A percentile compares a stretch with the other conserved stretches of the same genome.
phyloP scores from a whole-genome alignment of 2,329 filamentous ascomycete genomes.

The Sarocladium kiliense region DNA sequence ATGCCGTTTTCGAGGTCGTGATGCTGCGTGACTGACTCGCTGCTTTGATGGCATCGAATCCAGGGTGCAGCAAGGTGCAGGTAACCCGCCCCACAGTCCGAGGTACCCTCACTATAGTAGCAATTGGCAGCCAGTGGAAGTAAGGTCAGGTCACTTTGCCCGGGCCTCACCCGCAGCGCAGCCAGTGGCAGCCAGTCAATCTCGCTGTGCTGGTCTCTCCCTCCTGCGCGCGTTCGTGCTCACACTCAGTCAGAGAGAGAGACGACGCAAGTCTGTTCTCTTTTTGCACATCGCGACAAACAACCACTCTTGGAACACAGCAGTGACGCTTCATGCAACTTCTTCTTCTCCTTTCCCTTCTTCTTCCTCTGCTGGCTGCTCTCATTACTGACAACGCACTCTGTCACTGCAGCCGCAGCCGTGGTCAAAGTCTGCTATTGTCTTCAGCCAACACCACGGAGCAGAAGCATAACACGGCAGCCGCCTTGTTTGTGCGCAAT shows the following conservation, averaged over 20 bases:
- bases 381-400: neutral
- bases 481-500: neutral
- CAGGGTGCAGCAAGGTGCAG: neutral
- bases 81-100: neutral
- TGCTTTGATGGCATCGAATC: neutral
- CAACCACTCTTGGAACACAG: neutral
- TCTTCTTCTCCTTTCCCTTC: neutral
- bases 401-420: neutral
- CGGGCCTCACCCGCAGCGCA: slow-evolving; percentile 4
- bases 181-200: neutral
- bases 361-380: neutral
- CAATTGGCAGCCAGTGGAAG: neutral
- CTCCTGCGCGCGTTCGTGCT: neutral
- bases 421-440: neutral
- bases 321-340: neutral
- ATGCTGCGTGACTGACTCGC: neutral
- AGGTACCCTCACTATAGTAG: neutral
- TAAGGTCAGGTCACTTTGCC: neutral
- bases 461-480: neutral
- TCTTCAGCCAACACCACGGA: neutral
- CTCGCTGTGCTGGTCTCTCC: neutral
- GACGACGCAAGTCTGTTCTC: neutral
- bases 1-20: too few species aligned
- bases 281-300: neutral
- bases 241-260: neutral